Base-by-base conservation (phyloP, 768 basidiomycete species). In the Cubamyces sp. region DNA sequence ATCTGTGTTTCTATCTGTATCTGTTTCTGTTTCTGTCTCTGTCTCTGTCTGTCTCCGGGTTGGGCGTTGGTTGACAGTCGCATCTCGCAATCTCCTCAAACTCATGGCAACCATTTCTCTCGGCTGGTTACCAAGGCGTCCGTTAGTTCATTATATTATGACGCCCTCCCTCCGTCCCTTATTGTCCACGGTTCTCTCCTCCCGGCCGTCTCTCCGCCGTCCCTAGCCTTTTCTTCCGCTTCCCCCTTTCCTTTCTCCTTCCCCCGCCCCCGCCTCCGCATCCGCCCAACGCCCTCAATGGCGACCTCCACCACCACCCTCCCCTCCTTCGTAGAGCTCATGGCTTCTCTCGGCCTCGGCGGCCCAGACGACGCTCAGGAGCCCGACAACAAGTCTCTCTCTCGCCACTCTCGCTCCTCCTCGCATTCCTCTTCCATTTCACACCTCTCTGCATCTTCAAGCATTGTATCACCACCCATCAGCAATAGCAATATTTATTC, bases 281-380 rank as follows among this genome's bases (percentile, higher is more conserved):
- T 46, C 45, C 21, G 67, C 68, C 67, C 71, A 6, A 5, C 6
- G 34, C 34, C 11, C 34, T 34, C 34, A 34, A 34, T 34, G 34
- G 34, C 34, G 54, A 51, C 66, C 69, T 91, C 88, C 87, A 78
- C 87, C 72, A 80, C 87, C 71, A 75, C 89, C 70, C 86, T 93
- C 69, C 92, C 92, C 70, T 92, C 92, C 59, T 94, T 94, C 74
- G 86, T 91, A 61, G 87, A 92, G 77, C 88, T 94, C 73, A 91
- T 94, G 90, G 84, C 85, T 64, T 84, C 92, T 62, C 80, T 94
- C 67, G 92, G 90, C 65, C 80, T 93, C 74, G 85, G 90, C 66
- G 81, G 82, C 66, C 73, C 71, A 30, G 49, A 76, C 55, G 74
- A 76, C 49, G 64, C 71, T 64, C 69, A 72, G 30, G 61, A 54